phyloP scores from a whole-genome alignment of 805 yeast species.

The Kuraishia borneana region DNA sequence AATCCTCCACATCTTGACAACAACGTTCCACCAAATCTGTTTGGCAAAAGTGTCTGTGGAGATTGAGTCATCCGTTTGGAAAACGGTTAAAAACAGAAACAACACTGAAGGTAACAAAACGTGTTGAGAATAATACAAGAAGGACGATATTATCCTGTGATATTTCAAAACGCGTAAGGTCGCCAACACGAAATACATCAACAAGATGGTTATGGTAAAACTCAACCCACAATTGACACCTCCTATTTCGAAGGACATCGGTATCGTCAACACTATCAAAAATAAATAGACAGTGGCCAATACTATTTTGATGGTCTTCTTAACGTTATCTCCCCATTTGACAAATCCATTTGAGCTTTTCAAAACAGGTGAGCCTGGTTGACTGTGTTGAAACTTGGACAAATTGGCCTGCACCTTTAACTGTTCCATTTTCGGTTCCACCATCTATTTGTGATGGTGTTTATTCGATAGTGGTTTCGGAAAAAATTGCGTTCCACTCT shows the following conservation, averaged over 20 bases:
- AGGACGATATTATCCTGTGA: conserved; percentile 30
- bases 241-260: conserved; percentile 89
- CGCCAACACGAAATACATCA: conserved; percentile 61
- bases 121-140: conserved; percentile 72
- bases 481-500: too few species aligned
- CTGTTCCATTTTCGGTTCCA: too few species aligned
- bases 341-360: conserved; percentile 14
- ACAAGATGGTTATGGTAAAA: conserved; percentile 63
- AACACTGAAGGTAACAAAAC: conserved; percentile 71
- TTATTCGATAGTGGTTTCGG: too few species aligned
- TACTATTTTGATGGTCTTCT: conserved; percentile 11
- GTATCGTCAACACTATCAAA: conserved; percentile 71
- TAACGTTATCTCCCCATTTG: background rate
- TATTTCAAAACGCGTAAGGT: conserved; percentile 50
- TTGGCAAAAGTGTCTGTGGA: conserved; percentile 8
- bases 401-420: background rate
- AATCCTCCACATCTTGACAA: conserved; percentile 60
- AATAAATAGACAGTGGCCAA: conserved; percentile 52
- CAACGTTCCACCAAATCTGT: conserved; percentile 20
- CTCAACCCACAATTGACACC: conserved; percentile 85
- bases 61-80: conserved; percentile 14
- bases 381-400: background rate
- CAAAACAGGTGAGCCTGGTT: background rate
- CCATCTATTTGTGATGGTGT: too few species aligned
- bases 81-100: conserved; percentile 53